Conservation (phyloP, 768 basidiomycete species). For the Tephrocybe rancida region DNA sequence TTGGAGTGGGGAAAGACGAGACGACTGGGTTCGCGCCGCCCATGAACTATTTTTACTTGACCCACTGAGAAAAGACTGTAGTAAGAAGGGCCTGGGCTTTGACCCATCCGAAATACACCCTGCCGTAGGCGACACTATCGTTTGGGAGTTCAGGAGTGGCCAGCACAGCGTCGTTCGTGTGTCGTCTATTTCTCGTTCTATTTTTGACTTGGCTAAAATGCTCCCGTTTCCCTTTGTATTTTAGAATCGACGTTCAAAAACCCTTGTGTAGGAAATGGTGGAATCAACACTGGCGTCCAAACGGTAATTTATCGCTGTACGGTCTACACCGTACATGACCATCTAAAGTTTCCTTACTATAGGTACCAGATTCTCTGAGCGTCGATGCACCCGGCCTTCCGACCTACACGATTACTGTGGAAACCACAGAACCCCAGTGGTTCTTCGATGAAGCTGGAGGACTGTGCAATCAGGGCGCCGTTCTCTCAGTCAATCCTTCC, state of each 20-base stretch:
- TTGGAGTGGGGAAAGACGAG: slow-evolving; percentile 44
- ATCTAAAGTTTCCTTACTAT: not conserved
- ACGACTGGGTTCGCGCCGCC: slow-evolving; percentile 35
- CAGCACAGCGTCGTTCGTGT: slow-evolving; percentile 40
- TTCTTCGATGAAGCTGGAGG: slow-evolving; percentile 44
- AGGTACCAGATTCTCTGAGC: slow-evolving; percentile 30
- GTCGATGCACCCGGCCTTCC: slow-evolving; percentile 40
- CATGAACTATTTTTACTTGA: not conserved
- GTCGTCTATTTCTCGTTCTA: slow-evolving; percentile 15
- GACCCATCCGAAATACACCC: slow-evolving; percentile 42
- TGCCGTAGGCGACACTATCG: slow-evolving; percentile 32
- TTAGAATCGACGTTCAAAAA: slow-evolving; percentile 40
- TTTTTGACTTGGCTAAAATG: not conserved
- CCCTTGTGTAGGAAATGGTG: slow-evolving; percentile 36
- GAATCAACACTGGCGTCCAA: slow-evolving; percentile 35
- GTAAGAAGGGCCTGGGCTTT: slow-evolving; percentile 42
- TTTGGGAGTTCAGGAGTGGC: slow-evolving; percentile 41
- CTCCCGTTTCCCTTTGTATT: not conserved
- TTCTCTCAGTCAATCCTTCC: slow-evolving; percentile 40
- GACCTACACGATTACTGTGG: slow-evolving; percentile 29
- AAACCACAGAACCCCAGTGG: slow-evolving; percentile 38
- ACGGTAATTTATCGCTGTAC: slow-evolving; percentile 27
- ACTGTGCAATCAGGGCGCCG: slow-evolving; percentile 36
- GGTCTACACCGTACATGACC: too few species aligned
- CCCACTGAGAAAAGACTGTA: slow-evolving; percentile 11